Percentiles rank a stretch among this genome's conserved stretches.
phyloP scores from a whole-genome alignment of 2,329 filamentous ascomycete species.

The Alternaria atra region DNA sequence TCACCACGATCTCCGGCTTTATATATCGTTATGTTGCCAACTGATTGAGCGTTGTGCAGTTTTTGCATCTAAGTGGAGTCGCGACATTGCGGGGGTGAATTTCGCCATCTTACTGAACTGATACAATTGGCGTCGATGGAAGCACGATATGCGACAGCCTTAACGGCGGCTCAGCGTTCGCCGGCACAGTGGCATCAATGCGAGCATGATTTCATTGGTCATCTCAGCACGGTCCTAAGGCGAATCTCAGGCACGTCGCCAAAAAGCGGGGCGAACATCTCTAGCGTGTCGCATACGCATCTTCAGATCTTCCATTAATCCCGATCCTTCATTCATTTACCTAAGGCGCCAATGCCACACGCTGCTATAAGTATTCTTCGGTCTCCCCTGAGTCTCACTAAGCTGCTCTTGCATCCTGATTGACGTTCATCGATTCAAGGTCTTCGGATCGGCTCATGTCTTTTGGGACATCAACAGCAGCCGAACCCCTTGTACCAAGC shows the following conservation, averaged over 20 bases:
- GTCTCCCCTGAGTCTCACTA: neutral
- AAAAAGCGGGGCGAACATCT: constrained; percentile 6
- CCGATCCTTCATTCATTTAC: neutral
- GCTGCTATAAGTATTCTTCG: neutral
- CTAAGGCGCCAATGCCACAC: neutral
- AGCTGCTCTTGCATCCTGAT: neutral
- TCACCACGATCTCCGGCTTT: neutral
- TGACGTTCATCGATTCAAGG: neutral
- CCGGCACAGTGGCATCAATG: neutral
- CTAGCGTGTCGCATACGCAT: constrained; percentile 10
- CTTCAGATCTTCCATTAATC: constrained; percentile 2
- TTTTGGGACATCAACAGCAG: constrained; percentile 3
- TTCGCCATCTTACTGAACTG: constrained; percentile 10
- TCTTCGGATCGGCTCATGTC: neutral
- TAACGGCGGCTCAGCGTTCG: constrained; percentile 5
- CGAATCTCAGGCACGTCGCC: constrained; percentile 5
- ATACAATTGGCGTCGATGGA: constrained; percentile 13
- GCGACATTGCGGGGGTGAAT: constrained; percentile 5
- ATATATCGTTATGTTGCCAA: constrained; percentile 1
- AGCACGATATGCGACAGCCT: constrained; percentile 12
- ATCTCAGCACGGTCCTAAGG: constrained; percentile 2
- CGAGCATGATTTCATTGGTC: constrained; percentile 2
- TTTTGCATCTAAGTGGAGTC: neutral
- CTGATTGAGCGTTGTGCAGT: neutral
- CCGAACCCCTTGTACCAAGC: neutral